phyloP scores from a whole-genome alignment of 225 moss, liverwort and hornwort species.

The Polytrichum formosum region DNA sequence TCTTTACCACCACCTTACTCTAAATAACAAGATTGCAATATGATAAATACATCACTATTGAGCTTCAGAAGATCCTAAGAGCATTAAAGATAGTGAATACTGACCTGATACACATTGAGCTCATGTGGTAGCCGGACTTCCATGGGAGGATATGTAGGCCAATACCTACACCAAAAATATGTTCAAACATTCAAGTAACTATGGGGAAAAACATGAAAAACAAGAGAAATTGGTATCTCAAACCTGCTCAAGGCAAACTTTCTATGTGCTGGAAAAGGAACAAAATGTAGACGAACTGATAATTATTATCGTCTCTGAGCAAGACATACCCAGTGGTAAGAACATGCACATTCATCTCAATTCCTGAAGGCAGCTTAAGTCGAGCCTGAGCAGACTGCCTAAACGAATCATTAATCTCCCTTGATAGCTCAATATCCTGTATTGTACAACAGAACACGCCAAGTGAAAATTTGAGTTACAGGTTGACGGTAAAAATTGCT shows the following conservation, averaged over 20 bases:
- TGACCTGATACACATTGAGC: constrained; percentile 93
- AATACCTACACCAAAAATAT: constrained; percentile 60
- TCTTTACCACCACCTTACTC: too few species aligned
- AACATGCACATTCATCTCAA: constrained; percentile 76
- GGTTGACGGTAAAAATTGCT: too few species aligned
- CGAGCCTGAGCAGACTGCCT: constrained; percentile 73
- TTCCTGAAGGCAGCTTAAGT: constrained; percentile 64
- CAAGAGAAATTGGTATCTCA: not conserved
- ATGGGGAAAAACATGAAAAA: constrained; percentile 7
- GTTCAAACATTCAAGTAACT: not conserved
- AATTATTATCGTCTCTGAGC: not conserved
- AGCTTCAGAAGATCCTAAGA: not conserved
- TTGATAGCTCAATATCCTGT: constrained; percentile 73
- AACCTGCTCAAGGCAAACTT: too few species aligned
- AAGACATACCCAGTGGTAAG: constrained; percentile 64
- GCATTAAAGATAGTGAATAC: not conserved
- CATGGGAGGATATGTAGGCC: constrained; percentile 99
- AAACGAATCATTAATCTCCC: constrained; percentile 71
- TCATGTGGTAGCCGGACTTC: constrained; percentile 94
- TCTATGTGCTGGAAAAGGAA: too few species aligned
- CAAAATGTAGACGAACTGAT: too few species aligned
- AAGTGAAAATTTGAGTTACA: not conserved
- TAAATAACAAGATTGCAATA: too few species aligned
- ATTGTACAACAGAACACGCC: not conserved
- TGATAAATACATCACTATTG: too few species aligned